Percentiles rank a stretch among this genome's conserved stretches.
phyloP scores from a whole-genome alignment of 768 basidiomycete genomes.

The Panaeolus papilionaceus region DNA sequence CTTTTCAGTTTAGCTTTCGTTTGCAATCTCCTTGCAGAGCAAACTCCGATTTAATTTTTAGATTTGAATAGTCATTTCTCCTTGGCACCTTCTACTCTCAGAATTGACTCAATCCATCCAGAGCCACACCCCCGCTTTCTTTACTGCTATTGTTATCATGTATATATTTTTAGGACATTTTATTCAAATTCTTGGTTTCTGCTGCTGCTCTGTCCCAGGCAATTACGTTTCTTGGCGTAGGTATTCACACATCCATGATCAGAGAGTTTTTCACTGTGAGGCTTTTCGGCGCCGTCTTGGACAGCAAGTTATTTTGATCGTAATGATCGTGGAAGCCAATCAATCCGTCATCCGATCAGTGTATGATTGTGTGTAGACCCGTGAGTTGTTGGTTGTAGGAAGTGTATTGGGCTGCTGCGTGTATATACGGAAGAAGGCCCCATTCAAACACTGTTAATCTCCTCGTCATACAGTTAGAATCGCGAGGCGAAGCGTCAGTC shows the following conservation, averaged over 20 bases:
- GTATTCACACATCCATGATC: neutral
- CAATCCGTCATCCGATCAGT: slow-evolving; percentile 7
- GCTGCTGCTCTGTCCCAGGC: neutral
- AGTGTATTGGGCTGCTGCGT: slow-evolving; percentile 4
- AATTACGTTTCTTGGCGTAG: neutral
- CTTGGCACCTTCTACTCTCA: neutral
- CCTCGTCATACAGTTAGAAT: neutral
- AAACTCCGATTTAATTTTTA: neutral
- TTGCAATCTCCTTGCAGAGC: neutral
- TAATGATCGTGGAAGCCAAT: neutral
- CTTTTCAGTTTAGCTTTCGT: neutral
- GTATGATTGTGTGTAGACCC: slow-evolving; percentile 2
- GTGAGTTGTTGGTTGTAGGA: neutral
- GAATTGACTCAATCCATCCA: neutral
- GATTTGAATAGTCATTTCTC: neutral
- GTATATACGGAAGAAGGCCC: neutral
- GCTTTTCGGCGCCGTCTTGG: neutral
- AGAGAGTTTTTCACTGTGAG: neutral
- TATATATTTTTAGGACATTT: slow-evolving; percentile 1
- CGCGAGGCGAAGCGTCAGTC: neutral
- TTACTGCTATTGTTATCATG: neutral
- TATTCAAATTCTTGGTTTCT: neutral
- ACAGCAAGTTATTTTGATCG: neutral
- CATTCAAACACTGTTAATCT: neutral
- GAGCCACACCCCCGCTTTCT: neutral